Evolutionary conservation across 257 asterid genomes (phyloP), one percentile per base, ranked within the genome.

Genomic region (Cruciata laevipes): DNA sequence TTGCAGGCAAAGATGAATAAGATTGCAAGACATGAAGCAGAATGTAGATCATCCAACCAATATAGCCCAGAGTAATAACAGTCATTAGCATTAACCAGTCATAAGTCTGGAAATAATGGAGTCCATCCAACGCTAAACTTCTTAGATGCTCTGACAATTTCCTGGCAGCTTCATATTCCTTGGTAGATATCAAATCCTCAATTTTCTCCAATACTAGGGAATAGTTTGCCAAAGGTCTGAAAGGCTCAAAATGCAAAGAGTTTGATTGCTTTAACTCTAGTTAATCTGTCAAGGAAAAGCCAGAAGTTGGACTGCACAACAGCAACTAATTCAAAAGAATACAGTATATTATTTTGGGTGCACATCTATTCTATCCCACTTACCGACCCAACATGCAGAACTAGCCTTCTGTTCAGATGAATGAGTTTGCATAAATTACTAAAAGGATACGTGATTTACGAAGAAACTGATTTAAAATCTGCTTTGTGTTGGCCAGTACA

Each of bases 21-120:
- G 88, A 82, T 71, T 90, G 94, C 91, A 90, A 77, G 65, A 90
- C 84, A 70, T 94, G 99, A 75, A 90, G 78, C 55, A 83, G 74
- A 71, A 94, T 84, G 74, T 88, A 94, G 70, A 84, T 73, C 95
- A 94, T 94, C 97, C 99, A 94, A 60, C 99, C 99, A 67, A 90
- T 78, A 76, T 94, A 94, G 74, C 99, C 97, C 61, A 90, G 87
- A 58, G 95, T 84, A 75, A 94, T 84, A 51, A 94, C 83, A 68
- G 88, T 73, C 97, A 94, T 90, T 77, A 94, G 93, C 99, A 79
- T 84, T 69, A 86, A 80, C 99, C 97, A 94, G 78, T 94, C 99
- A 67, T 94, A 94, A 23, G 97, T 90, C 74, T 94, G 97, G 78
- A 85, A 90, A 79, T 94, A 94, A 63, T 88, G 91, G 74, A 94